These are phyloP conservation scores for Carex myosuroides DNA, from an alignment of 176 grass and related monocot species.

Conservation along the genomic window DNA sequence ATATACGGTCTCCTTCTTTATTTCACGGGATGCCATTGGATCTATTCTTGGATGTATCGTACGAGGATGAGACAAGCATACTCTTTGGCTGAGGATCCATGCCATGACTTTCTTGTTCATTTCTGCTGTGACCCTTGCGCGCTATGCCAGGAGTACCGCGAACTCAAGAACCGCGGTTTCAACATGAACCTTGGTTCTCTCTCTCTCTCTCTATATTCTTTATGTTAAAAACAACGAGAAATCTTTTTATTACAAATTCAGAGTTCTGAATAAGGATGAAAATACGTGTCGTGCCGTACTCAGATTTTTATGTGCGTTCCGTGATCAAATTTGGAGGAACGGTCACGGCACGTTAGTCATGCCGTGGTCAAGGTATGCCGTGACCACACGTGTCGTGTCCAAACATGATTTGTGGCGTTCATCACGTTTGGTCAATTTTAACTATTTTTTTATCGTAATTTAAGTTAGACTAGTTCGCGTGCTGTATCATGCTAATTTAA, in stretches of 20 bases:
- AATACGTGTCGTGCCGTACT: no score
- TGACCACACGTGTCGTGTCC: no score
- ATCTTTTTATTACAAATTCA: not conserved
- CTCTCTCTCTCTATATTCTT: not conserved
- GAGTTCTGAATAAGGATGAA: not conserved
- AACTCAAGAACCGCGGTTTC: slow-evolving; percentile 53
- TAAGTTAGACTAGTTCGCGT: no score
- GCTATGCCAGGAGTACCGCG: slow-evolving; percentile 68
- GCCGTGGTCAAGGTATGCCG: no score
- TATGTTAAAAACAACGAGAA: not conserved
- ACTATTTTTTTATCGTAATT: no score
- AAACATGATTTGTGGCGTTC: no score
- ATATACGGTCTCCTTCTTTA: slow-evolving; percentile 24
- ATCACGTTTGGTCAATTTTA: no score
- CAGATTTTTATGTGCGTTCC: no score
- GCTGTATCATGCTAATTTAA: no score
- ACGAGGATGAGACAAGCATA: slow-evolving; percentile 39
- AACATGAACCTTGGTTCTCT: slow-evolving; percentile 37
- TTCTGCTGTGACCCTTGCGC: slow-evolving; percentile 38
- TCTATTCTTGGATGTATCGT: slow-evolving; percentile 62
- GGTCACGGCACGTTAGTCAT: no score
- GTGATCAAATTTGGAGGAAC: no score
- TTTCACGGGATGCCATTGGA: slow-evolving; percentile 14
- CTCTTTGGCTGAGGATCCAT: slow-evolving; percentile 36
- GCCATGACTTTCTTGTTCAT: slow-evolving; percentile 58